phyloP scores from a whole-genome alignment of 139 green algal genomes.

The Marvania coccoides region DNA sequence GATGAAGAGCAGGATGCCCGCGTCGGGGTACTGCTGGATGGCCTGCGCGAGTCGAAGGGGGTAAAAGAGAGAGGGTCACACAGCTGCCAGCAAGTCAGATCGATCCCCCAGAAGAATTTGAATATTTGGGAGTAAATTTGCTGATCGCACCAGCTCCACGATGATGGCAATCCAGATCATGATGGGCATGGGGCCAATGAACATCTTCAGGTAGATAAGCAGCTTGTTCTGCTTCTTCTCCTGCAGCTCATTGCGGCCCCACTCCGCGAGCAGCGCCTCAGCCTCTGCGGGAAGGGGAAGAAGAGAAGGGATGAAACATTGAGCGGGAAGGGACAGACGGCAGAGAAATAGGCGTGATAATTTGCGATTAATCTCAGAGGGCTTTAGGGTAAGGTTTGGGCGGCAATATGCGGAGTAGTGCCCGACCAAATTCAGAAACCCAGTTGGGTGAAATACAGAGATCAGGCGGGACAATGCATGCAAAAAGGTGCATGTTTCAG shows the following conservation, averaged over 20 bases:
- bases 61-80: no score
- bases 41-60: no score
- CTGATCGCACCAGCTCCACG: conserved; percentile 60
- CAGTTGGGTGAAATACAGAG: background rate
- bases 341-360: background rate
- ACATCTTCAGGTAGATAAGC: conserved; percentile 50
- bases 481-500: no score
- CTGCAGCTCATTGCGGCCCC: conserved; percentile 67
- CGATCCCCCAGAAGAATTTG: no score
- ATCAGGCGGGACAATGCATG: no score
- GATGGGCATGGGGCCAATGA: conserved; percentile 72
- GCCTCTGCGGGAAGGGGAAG: conserved; percentile 48
- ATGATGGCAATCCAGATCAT: conserved; percentile 88
- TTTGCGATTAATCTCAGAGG: background rate
- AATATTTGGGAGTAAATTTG: background rate
- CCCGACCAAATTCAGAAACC: background rate
- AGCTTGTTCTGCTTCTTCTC: conserved; percentile 60
- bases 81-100: no score
- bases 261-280: conserved; percentile 32
- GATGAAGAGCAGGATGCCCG: conserved; percentile 68
- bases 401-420: background rate
- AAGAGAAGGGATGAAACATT: background rate
- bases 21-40: conserved; percentile 39
- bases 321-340: background rate
- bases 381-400: background rate